These are phyloP conservation scores for Dryas drummondii DNA, from an alignment of 306 rosid species.

Conservation along the genomic window DNA sequence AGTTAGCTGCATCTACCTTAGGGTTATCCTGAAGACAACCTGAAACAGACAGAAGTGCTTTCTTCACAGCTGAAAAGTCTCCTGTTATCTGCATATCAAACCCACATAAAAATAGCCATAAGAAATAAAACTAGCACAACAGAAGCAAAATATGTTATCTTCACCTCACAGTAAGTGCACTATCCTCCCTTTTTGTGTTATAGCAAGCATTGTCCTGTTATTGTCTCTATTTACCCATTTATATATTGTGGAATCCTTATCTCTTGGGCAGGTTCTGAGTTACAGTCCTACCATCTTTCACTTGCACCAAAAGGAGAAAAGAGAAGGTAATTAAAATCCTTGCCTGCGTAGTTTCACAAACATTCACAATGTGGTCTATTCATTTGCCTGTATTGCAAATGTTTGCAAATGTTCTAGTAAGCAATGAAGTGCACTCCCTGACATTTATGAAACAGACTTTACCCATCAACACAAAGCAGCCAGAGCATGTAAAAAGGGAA, in stretches of 20 bases:
- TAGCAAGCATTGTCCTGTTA: background rate
- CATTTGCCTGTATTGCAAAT: background rate
- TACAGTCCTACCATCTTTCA: background rate
- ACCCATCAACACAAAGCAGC: background rate
- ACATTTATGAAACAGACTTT: background rate
- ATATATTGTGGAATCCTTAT: background rate
- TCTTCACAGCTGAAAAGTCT: conserved; percentile 61
- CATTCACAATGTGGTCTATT: background rate
- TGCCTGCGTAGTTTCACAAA: background rate
- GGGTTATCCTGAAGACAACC: conserved; percentile 59
- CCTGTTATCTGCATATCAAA: conserved; percentile 62
- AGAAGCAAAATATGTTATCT: background rate
- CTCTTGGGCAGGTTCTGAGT: background rate
- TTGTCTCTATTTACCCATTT: background rate
- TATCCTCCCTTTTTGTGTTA: background rate
- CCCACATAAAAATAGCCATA: conserved; percentile 20
- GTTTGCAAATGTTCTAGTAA: background rate
- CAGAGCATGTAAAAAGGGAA: background rate
- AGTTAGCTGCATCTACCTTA: conserved; percentile 42
- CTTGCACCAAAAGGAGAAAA: background rate
- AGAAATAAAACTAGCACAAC: background rate
- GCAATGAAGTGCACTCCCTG: background rate
- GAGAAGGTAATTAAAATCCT: background rate
- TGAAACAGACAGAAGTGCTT: conserved; percentile 69
- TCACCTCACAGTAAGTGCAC: background rate